Percentiles rank a stretch among this genome's conserved stretches.
Evolutionary conservation across 2,329 filamentous ascomycete genomes (phyloP).

Genomic region (Epichloe sibirici): DNA sequence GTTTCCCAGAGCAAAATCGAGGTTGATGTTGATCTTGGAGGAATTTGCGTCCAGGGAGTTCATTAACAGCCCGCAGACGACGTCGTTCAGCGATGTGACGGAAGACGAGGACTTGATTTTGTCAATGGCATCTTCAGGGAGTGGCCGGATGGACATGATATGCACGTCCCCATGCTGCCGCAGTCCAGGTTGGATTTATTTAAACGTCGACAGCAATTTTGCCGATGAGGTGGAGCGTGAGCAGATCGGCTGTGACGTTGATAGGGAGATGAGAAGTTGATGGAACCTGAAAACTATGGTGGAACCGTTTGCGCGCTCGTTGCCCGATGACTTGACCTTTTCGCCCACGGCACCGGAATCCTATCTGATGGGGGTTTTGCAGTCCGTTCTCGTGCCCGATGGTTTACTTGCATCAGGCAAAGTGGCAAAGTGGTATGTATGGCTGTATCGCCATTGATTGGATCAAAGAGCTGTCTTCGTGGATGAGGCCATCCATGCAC

Average conservation of each 20-base stretch:
- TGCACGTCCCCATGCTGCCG: conserved; percentile 4
- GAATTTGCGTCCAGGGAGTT: conserved; percentile 79
- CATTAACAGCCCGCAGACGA: conserved; percentile 59
- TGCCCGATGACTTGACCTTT: no score
- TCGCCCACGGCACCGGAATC: no score
- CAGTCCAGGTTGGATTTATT: background rate
- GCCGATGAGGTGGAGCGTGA: background rate
- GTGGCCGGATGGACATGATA: conserved; percentile 51
- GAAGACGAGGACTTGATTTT: conserved; percentile 78
- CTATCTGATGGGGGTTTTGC: no score
- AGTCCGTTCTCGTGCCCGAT: no score
- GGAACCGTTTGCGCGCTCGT: no score
- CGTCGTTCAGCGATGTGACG: conserved; percentile 62
- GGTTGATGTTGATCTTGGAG: conserved; percentile 51
- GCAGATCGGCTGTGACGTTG: background rate
- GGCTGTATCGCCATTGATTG: no score
- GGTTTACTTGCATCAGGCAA: no score
- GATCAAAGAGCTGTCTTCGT: no score
- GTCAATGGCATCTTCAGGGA: conserved; percentile 58
- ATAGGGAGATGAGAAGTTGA: no score
- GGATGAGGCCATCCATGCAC: no score
- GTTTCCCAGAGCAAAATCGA: conserved; percentile 65
- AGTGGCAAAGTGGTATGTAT: no score
- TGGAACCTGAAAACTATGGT: no score
- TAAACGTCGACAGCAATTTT: background rate